These are phyloP conservation scores for Physcomitrellopsis africana DNA, from an alignment of 225 moss, liverwort and hornwort species.

Conservation along the genomic window DNA sequence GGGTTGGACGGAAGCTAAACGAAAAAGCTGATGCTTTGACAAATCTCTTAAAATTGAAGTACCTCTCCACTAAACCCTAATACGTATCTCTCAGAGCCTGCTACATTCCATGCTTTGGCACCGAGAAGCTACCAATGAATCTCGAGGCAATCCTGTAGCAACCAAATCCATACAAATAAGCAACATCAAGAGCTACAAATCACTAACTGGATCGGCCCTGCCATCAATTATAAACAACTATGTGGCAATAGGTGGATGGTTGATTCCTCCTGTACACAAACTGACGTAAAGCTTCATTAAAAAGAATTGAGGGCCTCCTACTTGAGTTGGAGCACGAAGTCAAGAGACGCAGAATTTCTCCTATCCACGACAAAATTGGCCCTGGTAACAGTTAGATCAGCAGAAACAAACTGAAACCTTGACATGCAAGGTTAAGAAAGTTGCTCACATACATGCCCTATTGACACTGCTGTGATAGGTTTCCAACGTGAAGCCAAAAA, in stretches of 20 bases:
- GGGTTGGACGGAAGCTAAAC: background rate
- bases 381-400: background rate
- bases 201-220: background rate
- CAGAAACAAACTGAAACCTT: background rate
- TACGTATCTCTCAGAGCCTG: background rate
- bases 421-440: slow-evolving; percentile 6
- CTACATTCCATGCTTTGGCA: background rate
- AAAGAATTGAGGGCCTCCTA: background rate
- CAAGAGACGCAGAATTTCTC: background rate
- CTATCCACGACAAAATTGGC: slow-evolving; percentile 1
- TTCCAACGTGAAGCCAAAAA: slow-evolving; percentile 6
- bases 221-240: slow-evolving; percentile 8
- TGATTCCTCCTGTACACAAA: slow-evolving; percentile 1
- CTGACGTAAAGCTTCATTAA: background rate
- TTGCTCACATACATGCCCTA: background rate
- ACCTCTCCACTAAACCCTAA: background rate
- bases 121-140: background rate
- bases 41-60: background rate
- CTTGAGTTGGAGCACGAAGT: background rate
- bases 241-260: background rate
- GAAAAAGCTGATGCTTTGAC: background rate
- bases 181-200: background rate
- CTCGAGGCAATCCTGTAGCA: background rate
- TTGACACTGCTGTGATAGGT: background rate
- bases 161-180: background rate